Percentiles rank a stretch among this genome's conserved stretches.
Evolutionary conservation across 2,329 filamentous ascomycete genomes (phyloP).

Genomic region (Aspergillus pseudoterreus): DNA sequence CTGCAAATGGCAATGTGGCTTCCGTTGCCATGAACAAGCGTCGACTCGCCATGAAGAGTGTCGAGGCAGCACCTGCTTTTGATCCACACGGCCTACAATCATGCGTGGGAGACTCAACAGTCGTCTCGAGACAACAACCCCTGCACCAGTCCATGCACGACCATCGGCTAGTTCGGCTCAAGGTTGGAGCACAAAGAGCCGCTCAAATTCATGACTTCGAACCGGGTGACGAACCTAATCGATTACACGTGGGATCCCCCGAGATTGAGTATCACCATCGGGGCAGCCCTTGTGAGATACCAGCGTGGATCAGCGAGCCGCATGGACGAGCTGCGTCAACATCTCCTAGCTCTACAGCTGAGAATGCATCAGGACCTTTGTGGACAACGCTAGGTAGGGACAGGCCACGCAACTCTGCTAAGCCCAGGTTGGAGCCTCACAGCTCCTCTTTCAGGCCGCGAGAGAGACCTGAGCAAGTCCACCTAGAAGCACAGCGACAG

Average conservation of each 20-base stretch:
- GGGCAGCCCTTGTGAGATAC: too few species aligned
- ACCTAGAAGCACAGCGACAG: constrained; percentile 7
- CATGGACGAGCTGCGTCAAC: not conserved
- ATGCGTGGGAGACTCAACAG: not conserved
- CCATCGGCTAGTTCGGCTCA: constrained; percentile 15
- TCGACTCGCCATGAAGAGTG: constrained; percentile 9
- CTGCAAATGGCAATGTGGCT: not conserved
- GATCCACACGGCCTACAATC: constrained; percentile 6
- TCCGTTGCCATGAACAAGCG: not conserved
- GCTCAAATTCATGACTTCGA: constrained; percentile 13
- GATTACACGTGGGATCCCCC: not conserved
- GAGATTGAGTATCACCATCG: too few species aligned
- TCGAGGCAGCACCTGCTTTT: constrained; percentile 3
- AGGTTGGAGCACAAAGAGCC: constrained; percentile 18
- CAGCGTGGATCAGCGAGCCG: too few species aligned
- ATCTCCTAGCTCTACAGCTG: not conserved
- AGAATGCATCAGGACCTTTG: constrained; percentile 3
- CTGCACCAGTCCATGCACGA: too few species aligned
- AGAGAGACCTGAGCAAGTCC: constrained; percentile 12
- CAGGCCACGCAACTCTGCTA: constrained; percentile 13
- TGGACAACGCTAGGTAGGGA: constrained; percentile 11
- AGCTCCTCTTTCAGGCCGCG: constrained; percentile 11
- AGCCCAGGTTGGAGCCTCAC: not conserved
- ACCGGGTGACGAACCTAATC: not conserved
- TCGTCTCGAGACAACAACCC: not conserved